Percentiles rank a stretch among this genome's conserved stretches.
phyloP scores from a whole-genome alignment of 2,329 filamentous ascomycete genomes.

The Fusarium verticillioides region DNA sequence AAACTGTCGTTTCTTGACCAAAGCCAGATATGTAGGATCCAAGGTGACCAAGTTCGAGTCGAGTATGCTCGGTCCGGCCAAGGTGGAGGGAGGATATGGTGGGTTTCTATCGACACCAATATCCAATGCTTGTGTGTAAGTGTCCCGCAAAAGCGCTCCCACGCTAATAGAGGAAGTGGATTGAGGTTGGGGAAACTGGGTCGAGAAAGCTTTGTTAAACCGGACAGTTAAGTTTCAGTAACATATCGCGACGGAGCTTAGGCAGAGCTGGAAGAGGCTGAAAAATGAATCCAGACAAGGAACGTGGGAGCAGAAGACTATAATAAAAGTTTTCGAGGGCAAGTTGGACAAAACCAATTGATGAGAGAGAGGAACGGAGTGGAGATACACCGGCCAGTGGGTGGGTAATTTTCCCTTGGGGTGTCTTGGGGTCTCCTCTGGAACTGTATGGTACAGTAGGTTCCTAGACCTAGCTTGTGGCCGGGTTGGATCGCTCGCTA shows the following conservation, averaged over 20 bases:
- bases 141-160: slow-evolving; percentile 29
- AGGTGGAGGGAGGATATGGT: slow-evolving; percentile 27
- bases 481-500: slow-evolving; percentile 41
- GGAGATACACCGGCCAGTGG: slow-evolving; percentile 44
- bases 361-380: slow-evolving; percentile 45
- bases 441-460: slow-evolving; percentile 31
- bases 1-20: slow-evolving; percentile 8
- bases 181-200: slow-evolving; percentile 35
- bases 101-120: slow-evolving; percentile 26
- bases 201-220: slow-evolving; percentile 36
- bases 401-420: slow-evolving; percentile 45
- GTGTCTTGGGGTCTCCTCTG: slow-evolving; percentile 41
- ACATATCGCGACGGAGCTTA: slow-evolving; percentile 43
- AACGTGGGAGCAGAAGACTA: slow-evolving; percentile 35
- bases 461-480: slow-evolving; percentile 33
- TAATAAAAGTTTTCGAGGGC: slow-evolving; percentile 49
- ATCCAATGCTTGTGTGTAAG: slow-evolving; percentile 38
- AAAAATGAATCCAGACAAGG: slow-evolving; percentile 30
- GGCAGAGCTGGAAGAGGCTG: slow-evolving; percentile 43
- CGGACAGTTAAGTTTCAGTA: slow-evolving; percentile 42
- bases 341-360: slow-evolving; percentile 48
- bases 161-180: slow-evolving; percentile 42
- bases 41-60: slow-evolving; percentile 14
- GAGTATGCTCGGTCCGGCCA: slow-evolving; percentile 15
- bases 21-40: slow-evolving; percentile 10